These are phyloP conservation scores for Tritrichomonas musculus DNA, from an alignment of 208 protist species.

Conservation along the genomic window DNA sequence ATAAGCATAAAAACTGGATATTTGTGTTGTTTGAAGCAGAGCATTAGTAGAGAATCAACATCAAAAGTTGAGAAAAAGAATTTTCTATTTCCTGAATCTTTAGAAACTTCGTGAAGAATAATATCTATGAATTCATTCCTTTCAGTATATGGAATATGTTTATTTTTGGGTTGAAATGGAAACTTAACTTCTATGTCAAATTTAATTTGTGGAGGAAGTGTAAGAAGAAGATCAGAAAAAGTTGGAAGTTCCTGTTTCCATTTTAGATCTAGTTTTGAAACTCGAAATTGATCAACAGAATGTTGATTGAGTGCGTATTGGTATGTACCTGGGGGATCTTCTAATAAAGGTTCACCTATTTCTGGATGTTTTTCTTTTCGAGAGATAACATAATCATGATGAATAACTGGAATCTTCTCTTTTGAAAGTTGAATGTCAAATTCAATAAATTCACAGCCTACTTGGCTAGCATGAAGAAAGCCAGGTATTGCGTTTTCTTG, in stretches of 20 bases:
- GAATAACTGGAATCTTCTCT: constrained; percentile 3
- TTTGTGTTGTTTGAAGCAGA: not conserved
- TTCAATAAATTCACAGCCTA: not conserved
- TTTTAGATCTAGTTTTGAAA: not conserved
- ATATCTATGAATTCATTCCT: not conserved
- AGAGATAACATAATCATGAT: not conserved
- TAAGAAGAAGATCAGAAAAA: not conserved
- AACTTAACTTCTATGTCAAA: not conserved
- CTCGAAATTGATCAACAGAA: not conserved
- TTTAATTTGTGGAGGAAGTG: not conserved
- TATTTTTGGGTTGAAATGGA: too few relatives aligned
- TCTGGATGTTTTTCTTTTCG: not conserved
- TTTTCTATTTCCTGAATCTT: not conserved
- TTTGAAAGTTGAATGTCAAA: not conserved
- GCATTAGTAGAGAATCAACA: not conserved
- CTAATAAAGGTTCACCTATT: not conserved
- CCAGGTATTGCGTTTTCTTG: not conserved
- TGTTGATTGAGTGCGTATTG: not conserved
- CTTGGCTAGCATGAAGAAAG: not conserved
- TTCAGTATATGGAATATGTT: not conserved
- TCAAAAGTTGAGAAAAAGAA: constrained; percentile 9
- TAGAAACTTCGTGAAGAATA: not conserved
- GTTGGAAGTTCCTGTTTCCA: not conserved
- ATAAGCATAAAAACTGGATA: not conserved
- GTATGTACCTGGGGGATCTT: not conserved